A percentile compares a stretch with the other conserved stretches of the same genome.
Conservation (phyloP, 2,329 filamentous ascomycete species). For the Arthroderma uncinatum region DNA sequence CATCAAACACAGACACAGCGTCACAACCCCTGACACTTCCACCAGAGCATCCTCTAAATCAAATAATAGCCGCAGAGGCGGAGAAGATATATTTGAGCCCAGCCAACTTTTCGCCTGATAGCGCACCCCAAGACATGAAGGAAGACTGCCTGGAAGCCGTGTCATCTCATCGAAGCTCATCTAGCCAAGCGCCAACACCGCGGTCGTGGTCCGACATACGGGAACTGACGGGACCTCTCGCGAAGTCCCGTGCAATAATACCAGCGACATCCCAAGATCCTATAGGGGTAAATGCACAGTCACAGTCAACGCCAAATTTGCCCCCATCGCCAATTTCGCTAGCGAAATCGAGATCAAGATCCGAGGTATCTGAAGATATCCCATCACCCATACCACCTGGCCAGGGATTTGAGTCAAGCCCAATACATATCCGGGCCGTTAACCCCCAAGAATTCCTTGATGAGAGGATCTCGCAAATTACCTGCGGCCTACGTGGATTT, state of each 20-base stretch:
- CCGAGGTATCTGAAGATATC: background rate
- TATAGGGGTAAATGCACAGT: background rate
- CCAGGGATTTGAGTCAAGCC: too few relatives aligned
- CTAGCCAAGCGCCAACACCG: background rate
- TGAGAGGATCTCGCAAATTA: background rate
- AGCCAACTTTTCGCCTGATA: background rate
- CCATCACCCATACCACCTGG: background rate
- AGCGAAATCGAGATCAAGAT: background rate
- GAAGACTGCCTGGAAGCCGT: background rate
- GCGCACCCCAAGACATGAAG: background rate
- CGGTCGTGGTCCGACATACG: background rate
- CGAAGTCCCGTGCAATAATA: background rate
- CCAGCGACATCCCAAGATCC: background rate
- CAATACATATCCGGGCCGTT: background rate
- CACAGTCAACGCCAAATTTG: background rate
- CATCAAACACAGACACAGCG: background rate
- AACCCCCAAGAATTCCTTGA: background rate
- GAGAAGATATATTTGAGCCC: background rate
- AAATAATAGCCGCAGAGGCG: background rate
- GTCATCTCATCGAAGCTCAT: background rate
- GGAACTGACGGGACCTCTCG: background rate
- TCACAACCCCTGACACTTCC: background rate
- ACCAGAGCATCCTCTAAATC: background rate
- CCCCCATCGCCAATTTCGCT: background rate
- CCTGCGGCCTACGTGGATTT: background rate